Base-by-base conservation (phyloP, 768 basidiomycete genomes). In the Russula vinacea region DNA sequence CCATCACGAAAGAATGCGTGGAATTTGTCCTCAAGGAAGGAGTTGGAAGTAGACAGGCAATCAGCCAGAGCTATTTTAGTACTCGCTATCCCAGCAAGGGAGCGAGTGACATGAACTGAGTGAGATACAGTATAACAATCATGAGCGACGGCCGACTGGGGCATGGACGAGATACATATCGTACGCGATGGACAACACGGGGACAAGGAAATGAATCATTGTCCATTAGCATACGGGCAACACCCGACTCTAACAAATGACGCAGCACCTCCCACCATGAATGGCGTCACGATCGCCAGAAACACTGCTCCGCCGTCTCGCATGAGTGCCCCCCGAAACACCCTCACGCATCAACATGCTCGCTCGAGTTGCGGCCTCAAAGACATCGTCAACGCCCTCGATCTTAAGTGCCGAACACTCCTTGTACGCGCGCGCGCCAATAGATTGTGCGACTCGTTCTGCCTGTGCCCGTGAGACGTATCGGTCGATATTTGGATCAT, bases 271-370 rank as follows among this genome's bases (percentile, higher is more conserved):
- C 40, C 61, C 65, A 44, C 44, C 51, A 44, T 62, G 45, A 47
- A 19, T 47, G 22, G 42, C 59, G 3, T 64, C 66, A 47, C 19
- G 50, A 22, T 69, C 66, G 8, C 68, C 62, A 13, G 66, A 69
- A 37, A 42, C 49, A 47, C 72, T 70, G 51, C 72, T 72, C 50
- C 77, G 78, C 74, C 50, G 74, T 68, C 74, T 76, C 42, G 70
- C 73, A 68, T 73, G 73, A 66, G 67, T 72, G 73, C 42, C 78
- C 75, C 71, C 80, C 9, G 84, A 83, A 29, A 85, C 88, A 3
- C 90, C 90, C 62, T 95, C 94, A 24, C 94, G 81, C 83, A 96
- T 94, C 62, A 98, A 77, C 91, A 98, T 97, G 73, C 93, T 94
- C 51, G 93, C 94, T 50, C 97, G 81, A 13, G 97, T 98, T 37